Percentiles rank a stretch among this genome's conserved stretches.
Conservation (phyloP, 2,329 filamentous ascomycete species). For the Apiospora arundinis region DNA sequence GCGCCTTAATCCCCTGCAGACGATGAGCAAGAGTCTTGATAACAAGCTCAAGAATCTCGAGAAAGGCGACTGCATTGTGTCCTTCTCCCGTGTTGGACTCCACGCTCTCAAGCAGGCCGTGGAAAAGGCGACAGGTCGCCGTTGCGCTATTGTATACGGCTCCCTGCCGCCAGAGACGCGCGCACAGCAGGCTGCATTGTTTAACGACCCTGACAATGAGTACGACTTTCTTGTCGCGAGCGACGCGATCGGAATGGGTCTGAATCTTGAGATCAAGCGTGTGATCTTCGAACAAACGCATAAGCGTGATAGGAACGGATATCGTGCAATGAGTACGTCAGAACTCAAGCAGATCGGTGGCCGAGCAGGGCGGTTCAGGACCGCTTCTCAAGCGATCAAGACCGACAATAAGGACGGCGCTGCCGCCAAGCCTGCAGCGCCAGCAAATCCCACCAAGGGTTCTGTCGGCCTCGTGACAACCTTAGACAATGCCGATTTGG, state of each 20-base stretch:
- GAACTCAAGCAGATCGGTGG: constrained; percentile 96
- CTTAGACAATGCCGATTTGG: constrained; percentile 73
- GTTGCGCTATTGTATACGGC: constrained; percentile 93
- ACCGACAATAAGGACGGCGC: constrained; percentile 24
- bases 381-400: constrained; percentile 63
- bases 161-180: constrained; percentile 90
- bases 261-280: constrained; percentile 91
- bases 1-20: constrained; percentile 78
- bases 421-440: constrained; percentile 28
- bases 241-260: constrained; percentile 95
- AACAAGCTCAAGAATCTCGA: constrained; percentile 70
- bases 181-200: constrained; percentile 87
- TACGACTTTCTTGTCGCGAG: constrained; percentile 95
- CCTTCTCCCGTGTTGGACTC: constrained; percentile 83
- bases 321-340: constrained; percentile 68
- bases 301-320: constrained; percentile 71
- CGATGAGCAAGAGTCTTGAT: constrained; percentile 67
- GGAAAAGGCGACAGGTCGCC: constrained; percentile 75
- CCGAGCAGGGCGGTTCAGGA: constrained; percentile 84
- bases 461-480: constrained; percentile 77
- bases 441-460: constrained; percentile 31
- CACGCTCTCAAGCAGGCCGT: constrained; percentile 81
- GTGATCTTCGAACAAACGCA: constrained; percentile 81
- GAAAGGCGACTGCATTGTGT: constrained; percentile 90
- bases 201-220: constrained; percentile 94